Conservation (phyloP, 164 flowering plant genomes). For the Warburgia ugandensis region DNA sequence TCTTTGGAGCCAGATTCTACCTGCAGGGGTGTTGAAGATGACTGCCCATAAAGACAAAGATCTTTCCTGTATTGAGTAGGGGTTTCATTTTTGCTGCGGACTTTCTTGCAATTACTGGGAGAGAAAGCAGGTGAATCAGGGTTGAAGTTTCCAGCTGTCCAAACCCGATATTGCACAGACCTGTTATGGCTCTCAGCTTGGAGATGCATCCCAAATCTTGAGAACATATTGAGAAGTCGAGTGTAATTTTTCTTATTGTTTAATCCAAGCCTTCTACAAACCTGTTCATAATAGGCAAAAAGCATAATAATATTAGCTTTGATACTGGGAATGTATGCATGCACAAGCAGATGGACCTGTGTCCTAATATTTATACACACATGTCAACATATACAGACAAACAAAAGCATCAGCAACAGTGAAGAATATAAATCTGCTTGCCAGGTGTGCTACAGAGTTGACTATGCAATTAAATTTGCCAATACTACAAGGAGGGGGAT, state of each 20-base stretch:
- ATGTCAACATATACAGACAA: no score
- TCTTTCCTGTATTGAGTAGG: conserved; percentile 7
- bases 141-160: conserved; percentile 54
- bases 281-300: conserved; percentile 33
- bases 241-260: conserved; percentile 48
- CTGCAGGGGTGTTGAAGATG: conserved; percentile 15
- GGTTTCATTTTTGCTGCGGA: conserved; percentile 8
- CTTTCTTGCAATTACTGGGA: conserved; percentile 21
- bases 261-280: conserved; percentile 68
- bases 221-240: conserved; percentile 44
- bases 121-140: conserved; percentile 20
- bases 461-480: no score
- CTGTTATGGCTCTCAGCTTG: conserved; percentile 53
- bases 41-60: conserved; percentile 17
- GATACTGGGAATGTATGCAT: no score
- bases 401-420: no score
- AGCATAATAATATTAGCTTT: not conserved
- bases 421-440: no score
- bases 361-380: no score
- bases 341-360: no score
- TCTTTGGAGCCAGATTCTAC: conserved; percentile 19
- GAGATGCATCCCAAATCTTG: conserved; percentile 59
- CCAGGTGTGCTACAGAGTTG: no score
- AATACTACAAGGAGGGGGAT: no score
- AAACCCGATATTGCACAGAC: conserved; percentile 49